Conservation (phyloP, 176 grass and related monocot genomes). For the Lolium rigidum region DNA sequence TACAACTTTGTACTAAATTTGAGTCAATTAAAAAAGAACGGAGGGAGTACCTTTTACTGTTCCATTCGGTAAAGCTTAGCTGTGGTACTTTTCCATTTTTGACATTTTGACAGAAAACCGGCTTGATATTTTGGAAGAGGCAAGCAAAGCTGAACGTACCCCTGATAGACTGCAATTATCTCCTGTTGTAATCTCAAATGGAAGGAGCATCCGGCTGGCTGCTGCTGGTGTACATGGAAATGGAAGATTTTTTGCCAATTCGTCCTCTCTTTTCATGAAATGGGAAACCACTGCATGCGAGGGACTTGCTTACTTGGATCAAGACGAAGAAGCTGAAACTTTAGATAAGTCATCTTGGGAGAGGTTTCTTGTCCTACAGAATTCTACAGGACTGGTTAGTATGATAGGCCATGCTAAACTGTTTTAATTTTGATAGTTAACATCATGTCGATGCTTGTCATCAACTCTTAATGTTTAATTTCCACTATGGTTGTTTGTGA, state of each 20-base stretch:
- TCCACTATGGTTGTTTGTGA: too few relatives aligned
- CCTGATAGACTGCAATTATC: constrained; percentile 71
- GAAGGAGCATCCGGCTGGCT: constrained; percentile 75
- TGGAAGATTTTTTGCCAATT: constrained; percentile 83
- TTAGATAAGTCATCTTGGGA: constrained; percentile 73
- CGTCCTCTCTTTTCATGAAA: constrained; percentile 86
- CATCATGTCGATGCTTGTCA: background rate
- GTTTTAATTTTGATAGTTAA: constrained; percentile 21
- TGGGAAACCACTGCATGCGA: constrained; percentile 87
- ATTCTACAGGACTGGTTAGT: constrained; percentile 93
- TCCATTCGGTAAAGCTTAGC: constrained; percentile 19
- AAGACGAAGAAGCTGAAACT: constrained; percentile 46
- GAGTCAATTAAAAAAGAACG: too few relatives aligned
- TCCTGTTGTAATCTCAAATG: constrained; percentile 85
- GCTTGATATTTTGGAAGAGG: constrained; percentile 72
- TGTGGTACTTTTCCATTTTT: constrained; percentile 8
- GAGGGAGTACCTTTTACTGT: constrained; percentile 13
- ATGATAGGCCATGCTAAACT: background rate
- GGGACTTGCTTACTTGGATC: constrained; percentile 65
- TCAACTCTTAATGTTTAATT: constrained; percentile 8
- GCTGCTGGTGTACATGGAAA: constrained; percentile 73
- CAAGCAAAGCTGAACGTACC: constrained; percentile 69
- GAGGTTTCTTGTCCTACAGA: constrained; percentile 84
- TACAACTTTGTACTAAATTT: too few relatives aligned
- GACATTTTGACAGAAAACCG: constrained; percentile 64